Base-by-base conservation (phyloP, 2,329 filamentous ascomycete genomes). In the Epichloe hybrida region DNA sequence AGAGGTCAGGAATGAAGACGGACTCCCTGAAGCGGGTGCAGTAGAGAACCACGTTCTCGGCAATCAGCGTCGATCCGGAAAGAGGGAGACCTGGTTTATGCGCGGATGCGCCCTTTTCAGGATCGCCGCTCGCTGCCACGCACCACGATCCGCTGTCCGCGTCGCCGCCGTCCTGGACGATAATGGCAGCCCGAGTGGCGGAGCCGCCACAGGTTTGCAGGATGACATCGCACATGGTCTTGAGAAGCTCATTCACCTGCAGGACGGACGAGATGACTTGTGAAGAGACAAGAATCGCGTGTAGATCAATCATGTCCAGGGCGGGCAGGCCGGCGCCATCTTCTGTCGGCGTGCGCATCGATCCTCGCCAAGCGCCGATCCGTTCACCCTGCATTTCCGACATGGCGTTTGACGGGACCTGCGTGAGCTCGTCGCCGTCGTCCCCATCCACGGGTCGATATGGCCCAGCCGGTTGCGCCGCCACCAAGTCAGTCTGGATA, bases 221-320 rank as follows among this genome's bases (percentile, higher is more conserved):
- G 46, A 90, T 87, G 54, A 90, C 86, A 54, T 88, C 81, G 57
- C 84, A 87, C 80, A 91, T 88, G 41, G 86, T 89, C 59, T 84
- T 82, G 54, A 90, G 74, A 4, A 91, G 73, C 58, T 84, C 78
- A 55, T 90, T 85, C 12, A 90, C 79, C 56, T 85, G 78, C 11
- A 91, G 67, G 48, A 89, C 84, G 15, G 85, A 89, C 4, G 86
- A 90, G 42, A 91, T 82, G 42, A 90, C 78, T 61, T 89, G 86
- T 8, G 84, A 88, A 3, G 83, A 87, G 58, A 86, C 81, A 13
- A 91, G 71, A 52, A 91, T 90, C 23, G 83, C 84, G 41, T 86
- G 83, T 54, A 90, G 66, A 64, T 90, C 86, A 61, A 91, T 82
- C 82, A 91, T 89, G 67, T 91, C 86, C 49, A 91, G 74, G 31